phyloP scores from a whole-genome alignment of 225 moss, liverwort and hornwort species.

The Marchantia polymorpha region DNA sequence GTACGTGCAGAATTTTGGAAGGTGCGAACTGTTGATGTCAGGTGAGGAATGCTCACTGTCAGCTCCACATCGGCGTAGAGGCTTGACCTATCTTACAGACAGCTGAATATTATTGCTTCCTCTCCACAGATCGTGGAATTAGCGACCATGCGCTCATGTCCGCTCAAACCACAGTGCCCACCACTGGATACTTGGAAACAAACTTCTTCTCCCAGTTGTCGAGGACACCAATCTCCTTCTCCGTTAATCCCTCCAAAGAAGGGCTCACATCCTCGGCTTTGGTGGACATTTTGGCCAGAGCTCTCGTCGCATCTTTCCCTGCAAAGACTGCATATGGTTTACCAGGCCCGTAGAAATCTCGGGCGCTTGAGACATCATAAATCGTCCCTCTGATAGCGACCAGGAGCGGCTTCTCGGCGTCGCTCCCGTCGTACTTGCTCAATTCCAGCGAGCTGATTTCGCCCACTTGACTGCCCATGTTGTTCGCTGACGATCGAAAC shows the following conservation, averaged over 20 bases:
- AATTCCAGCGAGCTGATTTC: constrained; percentile 42
- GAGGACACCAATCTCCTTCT: constrained; percentile 68
- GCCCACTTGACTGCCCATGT: constrained; percentile 16
- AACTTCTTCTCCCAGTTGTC: constrained; percentile 89
- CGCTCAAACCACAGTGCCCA: constrained; percentile 48
- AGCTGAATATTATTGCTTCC: neutral
- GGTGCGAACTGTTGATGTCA: too few species aligned
- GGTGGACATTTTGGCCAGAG: constrained; percentile 86
- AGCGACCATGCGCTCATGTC: too few species aligned
- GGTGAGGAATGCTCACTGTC: too few species aligned
- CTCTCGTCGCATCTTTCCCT: constrained; percentile 83
- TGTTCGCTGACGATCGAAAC: neutral
- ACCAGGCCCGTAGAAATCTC: constrained; percentile 77
- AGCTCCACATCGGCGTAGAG: too few species aligned
- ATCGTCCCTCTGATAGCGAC: constrained; percentile 74
- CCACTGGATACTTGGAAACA: constrained; percentile 74
- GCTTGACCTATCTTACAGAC: too few species aligned
- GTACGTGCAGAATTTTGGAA: too few species aligned
- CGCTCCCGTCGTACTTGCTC: constrained; percentile 64
- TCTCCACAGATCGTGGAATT: neutral
- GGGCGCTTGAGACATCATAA: constrained; percentile 71
- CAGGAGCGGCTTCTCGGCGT: constrained; percentile 52
- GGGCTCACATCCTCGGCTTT: constrained; percentile 67
- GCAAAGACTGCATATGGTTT: constrained; percentile 73
- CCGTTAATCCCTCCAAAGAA: constrained; percentile 60